Conservation (phyloP, 129 eudicot species). For the Erigeron canadensis region DNA sequence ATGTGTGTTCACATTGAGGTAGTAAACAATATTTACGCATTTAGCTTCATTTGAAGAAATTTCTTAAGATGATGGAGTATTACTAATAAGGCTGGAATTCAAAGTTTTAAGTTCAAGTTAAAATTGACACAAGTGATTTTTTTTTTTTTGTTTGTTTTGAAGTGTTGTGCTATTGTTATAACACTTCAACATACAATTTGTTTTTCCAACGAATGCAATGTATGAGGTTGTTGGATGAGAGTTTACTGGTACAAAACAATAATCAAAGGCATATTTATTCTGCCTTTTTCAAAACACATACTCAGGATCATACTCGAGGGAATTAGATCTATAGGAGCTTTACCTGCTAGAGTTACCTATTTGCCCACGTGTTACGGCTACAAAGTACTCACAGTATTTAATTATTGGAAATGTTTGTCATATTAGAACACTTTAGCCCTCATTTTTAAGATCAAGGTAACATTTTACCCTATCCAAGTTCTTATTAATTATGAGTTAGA, state of each 20-base stretch:
- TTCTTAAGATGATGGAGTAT: too few species aligned
- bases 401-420: slow-evolving; percentile 4
- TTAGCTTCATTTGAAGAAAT: too few species aligned
- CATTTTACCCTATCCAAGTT: slow-evolving; percentile 14
- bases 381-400: slow-evolving; percentile 8
- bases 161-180: too few species aligned
- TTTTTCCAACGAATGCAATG: too few species aligned
- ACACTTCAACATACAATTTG: too few species aligned
- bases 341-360: background rate
- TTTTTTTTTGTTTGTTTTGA: too few species aligned
- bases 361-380: slow-evolving; percentile 4
- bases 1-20: too few species aligned
- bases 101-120: too few species aligned
- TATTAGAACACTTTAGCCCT: background rate
- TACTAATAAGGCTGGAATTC: too few species aligned
- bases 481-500: background rate
- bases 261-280: background rate
- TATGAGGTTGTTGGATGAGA: slow-evolving; percentile 9
- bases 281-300: background rate
- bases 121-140: too few species aligned
- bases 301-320: slow-evolving; percentile 3
- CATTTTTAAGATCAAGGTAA: slow-evolving; percentile 7
- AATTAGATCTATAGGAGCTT: slow-evolving; percentile 12
- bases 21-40: too few species aligned
- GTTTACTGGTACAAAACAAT: background rate